Evolutionary conservation across 129 eudicot genomes (phyloP), one percentile per base, ranked within the genome.

Genomic region (Tanacetum coccineum): DNA sequence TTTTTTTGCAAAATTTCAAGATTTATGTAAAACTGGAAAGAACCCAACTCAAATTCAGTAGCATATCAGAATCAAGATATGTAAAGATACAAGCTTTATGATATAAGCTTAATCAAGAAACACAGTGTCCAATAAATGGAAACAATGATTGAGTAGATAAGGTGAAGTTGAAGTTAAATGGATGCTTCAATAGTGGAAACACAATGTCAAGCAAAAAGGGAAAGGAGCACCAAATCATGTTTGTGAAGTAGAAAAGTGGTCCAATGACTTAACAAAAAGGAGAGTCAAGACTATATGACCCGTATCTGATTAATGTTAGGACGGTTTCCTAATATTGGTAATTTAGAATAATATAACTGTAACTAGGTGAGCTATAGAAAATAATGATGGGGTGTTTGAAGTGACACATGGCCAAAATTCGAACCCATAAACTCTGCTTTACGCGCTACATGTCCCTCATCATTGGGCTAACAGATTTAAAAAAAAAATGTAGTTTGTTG

Each of bases 171-270:
- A 48, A 72, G 48, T 15, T 47, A 26, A 45, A 57, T 48, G 48
- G 54, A 49, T 79, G 81, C 81, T 67, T 76, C 78, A 75, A 28
- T 70, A 60, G 67, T 82, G 83, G 80, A 68, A 70, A 74, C 77
- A 82, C 64, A 44, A 47, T 22, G 77, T 42, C 28, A 71, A 66
- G 55, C 74, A 59, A 58, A 57, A 63, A 67, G 53, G 52, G 67
- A 69, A 65, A 58, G 78, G 51, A 36, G 62, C 66, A 51, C 61
- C 55, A 75, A 63, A 39, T 62, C 20, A 57, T 30, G 56, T 62
- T 49, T 44, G 73, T 65, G 73, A 44, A 46, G 51, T 55, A 50
- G 56, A 70, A 46, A 73, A 22, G 77, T 64, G 79, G 76, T 50
- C 63, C 60, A 62, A 60, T 67, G 79, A 76, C 75, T n/a, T 42